Evolutionary conservation across 768 basidiomycete species (phyloP).

Genomic region (Leucocoprinus birnbaumii): DNA sequence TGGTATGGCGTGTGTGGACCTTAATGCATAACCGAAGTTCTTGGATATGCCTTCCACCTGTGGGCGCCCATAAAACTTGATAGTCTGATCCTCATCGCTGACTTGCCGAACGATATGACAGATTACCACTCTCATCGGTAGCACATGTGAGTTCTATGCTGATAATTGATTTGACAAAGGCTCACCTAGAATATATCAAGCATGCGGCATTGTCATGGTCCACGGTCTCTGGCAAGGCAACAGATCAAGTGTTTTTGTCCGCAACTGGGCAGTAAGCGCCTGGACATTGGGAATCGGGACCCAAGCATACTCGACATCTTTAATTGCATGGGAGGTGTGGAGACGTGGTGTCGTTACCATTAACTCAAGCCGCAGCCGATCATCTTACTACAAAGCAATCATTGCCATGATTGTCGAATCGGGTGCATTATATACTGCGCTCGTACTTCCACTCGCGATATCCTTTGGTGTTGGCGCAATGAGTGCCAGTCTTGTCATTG

Average conservation of each 20-base stretch:
- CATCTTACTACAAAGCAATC: neutral
- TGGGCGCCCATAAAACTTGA: neutral
- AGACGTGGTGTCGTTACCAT: neutral
- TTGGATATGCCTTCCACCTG: neutral
- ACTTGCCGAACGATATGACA: neutral
- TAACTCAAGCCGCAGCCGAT: neutral
- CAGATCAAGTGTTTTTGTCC: neutral
- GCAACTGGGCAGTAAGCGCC: neutral
- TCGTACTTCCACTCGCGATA: neutral
- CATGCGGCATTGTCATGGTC: neutral
- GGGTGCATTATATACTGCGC: neutral
- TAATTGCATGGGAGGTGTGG: conserved; percentile 2
- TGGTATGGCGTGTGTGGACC: conserved; percentile 2
- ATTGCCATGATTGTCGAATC: neutral
- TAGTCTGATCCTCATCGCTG: neutral
- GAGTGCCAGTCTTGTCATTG: neutral
- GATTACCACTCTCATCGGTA: neutral
- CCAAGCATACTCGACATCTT: neutral
- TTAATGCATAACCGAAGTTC: neutral
- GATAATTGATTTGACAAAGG: too few species aligned
- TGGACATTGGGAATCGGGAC: neutral
- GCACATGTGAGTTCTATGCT: neutral
- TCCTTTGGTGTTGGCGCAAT: neutral
- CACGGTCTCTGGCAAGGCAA: neutral
- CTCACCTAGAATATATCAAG: too few species aligned